Base-by-base conservation (phyloP, 192 early-diverging fungal species). In the Coemansia sp. region DNA sequence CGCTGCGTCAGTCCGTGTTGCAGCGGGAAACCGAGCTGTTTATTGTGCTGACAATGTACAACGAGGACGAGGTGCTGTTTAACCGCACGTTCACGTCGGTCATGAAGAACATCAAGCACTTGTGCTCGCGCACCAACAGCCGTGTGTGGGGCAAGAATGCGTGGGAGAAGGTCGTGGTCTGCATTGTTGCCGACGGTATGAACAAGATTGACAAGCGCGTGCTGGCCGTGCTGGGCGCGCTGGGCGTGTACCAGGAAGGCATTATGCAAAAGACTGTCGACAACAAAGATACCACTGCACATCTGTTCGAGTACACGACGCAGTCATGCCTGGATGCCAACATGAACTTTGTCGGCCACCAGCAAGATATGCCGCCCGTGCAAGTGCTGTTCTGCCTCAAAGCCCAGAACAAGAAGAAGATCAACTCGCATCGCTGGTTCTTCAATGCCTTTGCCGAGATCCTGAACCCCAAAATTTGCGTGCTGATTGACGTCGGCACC, bases 371-470 rank as follows among this genome's bases (percentile, higher is more conserved):
- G 66, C 89, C 91, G 31, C 94, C 94, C 2, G 85, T 93, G 47
- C 94, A 96, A 77, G 86, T 95, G 25, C 65, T 96, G 28, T 96
- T 95, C 78, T 94, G 90, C 69, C 82, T 96, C 56, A 96, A 96
- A 83, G 91, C 94, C 63, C 86, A 93, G 77, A 96, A 96, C 82
- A 88, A 87, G 51, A 96, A 96, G 60, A 86, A 91, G 84, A 88
- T 96, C 83, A 96, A 96, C 85, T 93, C 91, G 22, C 94, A 96
- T 66, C 86, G 94, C 58, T 96, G 94, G 94, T 96, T 96, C 86
- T 96, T 96, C 82, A 94, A 92, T 70, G 93, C 93, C 20, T 94
- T 96, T 70, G 87, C 92, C 2, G 83, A 87, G 12, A 78, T 92
- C 26, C 71, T 96, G 64, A 82, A 88, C 38, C 94, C 94, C 52